phyloP scores from a whole-genome alignment of 306 rosid genomes.

The Corylus heterophylla region DNA sequence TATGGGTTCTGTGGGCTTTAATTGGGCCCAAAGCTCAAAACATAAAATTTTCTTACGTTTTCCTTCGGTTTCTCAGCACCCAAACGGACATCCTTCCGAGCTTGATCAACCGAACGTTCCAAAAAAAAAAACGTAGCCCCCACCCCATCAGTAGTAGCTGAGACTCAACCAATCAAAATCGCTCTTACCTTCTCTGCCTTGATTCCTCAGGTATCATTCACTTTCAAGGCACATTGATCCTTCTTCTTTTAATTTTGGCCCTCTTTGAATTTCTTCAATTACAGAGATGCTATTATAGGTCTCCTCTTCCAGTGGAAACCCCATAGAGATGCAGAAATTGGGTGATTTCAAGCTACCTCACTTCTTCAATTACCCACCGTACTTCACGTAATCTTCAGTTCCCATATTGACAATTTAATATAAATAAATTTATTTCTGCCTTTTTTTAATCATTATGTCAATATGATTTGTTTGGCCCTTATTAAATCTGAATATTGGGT shows the following conservation, averaged over 20 bases:
- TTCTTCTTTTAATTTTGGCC: neutral
- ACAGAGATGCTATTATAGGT: neutral
- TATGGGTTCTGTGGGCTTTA: neutral
- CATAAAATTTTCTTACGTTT: neutral
- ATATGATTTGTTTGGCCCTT: neutral
- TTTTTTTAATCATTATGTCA: neutral
- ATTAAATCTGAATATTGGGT: neutral
- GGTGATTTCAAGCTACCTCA: conserved; percentile 88
- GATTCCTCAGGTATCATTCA: neutral
- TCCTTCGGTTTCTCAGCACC: neutral
- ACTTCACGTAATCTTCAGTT: conserved; percentile 63
- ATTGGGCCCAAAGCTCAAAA: neutral
- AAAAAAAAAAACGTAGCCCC: neutral
- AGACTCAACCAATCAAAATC: neutral
- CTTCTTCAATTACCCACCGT: conserved; percentile 94
- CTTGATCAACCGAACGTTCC: neutral
- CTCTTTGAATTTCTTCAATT: neutral
- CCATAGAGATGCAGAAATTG: conserved; percentile 74
- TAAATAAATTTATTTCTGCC: neutral
- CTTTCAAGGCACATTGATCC: neutral
- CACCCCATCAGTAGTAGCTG: neutral
- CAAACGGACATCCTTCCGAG: neutral
- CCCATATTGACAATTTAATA: neutral
- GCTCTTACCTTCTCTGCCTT: neutral
- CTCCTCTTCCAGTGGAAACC: conserved; percentile 5